Percentiles rank a stretch among this genome's conserved stretches.
phyloP scores from a whole-genome alignment of 495 filamentous ascomycete species.

The Podospora pseudoanserina region DNA sequence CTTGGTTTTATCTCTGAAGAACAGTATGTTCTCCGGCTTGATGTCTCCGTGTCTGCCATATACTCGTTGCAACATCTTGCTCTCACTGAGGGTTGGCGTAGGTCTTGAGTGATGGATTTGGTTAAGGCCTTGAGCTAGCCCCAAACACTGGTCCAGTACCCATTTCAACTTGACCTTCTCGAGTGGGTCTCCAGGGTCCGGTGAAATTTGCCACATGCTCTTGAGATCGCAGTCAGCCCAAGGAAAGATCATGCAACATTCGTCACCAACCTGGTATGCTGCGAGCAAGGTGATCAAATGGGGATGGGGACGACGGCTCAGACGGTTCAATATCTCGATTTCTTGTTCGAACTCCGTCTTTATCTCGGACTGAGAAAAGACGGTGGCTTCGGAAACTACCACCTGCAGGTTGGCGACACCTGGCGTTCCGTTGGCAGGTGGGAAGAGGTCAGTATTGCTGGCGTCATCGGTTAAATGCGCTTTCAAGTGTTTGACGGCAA shows the following conservation, averaged over 20 bases:
- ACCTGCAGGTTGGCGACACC: neutral
- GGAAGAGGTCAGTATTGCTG: neutral
- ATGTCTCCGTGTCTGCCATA: slow-evolving; percentile 22
- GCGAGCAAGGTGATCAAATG: slow-evolving; percentile 15
- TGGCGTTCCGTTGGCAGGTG: too few species aligned
- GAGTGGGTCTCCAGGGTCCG: neutral
- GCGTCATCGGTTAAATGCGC: neutral
- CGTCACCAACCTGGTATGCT: slow-evolving; percentile 11
- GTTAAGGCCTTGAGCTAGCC: slow-evolving; percentile 6
- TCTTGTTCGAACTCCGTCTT: slow-evolving; percentile 12
- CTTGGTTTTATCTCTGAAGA: neutral
- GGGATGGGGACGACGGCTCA: neutral
- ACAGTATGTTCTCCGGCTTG: slow-evolving; percentile 22
- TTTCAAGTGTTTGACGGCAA: slow-evolving; percentile 16
- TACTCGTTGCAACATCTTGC: neutral
- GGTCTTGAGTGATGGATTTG: slow-evolving; percentile 9
- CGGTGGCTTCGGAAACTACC: neutral
- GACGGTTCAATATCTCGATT: slow-evolving; percentile 13
- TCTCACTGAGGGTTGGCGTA: neutral
- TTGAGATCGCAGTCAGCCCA: slow-evolving; percentile 16
- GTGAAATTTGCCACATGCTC: neutral
- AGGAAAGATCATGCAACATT: slow-evolving; percentile 15
- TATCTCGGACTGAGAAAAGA: neutral
- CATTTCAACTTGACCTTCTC: slow-evolving; percentile 7
- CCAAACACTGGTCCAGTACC: slow-evolving; percentile 9